Percentiles rank a stretch among this genome's conserved stretches.
Evolutionary conservation across 2,329 filamentous ascomycete genomes (phyloP).

Genomic region (Trichophyton simii): DNA sequence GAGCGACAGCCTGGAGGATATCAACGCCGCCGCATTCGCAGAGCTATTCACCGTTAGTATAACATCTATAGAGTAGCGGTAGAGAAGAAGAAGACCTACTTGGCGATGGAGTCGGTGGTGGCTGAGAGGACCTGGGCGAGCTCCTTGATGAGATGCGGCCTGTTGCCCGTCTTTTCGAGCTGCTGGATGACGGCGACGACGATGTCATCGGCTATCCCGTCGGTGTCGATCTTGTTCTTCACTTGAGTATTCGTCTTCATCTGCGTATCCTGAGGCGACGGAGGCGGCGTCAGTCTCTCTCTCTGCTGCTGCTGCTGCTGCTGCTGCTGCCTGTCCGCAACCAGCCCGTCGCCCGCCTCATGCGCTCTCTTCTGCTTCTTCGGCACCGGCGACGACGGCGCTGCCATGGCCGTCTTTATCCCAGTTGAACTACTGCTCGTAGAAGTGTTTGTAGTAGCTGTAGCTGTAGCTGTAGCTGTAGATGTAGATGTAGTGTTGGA

Average conservation of each 20-base stretch:
- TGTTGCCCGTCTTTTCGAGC: conserved; percentile 77
- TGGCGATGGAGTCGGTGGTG: conserved; percentile 71
- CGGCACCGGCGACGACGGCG: conserved; percentile 35
- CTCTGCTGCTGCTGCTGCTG: too few species aligned
- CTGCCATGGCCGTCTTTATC: neutral
- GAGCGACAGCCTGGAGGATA: conserved; percentile 78
- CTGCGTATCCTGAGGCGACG: conserved; percentile 57
- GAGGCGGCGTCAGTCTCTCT: conserved; percentile 2
- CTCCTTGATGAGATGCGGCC: conserved; percentile 90
- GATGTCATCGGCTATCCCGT: conserved; percentile 86
- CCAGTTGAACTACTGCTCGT: conserved; percentile 18
- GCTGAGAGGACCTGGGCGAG: conserved; percentile 67
- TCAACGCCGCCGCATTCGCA: conserved; percentile 86
- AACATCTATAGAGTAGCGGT: too few species aligned
- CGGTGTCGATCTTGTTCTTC: conserved; percentile 56
- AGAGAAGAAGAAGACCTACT: conserved; percentile 51
- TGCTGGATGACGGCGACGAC: conserved; percentile 82
- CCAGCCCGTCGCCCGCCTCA: conserved; percentile 28
- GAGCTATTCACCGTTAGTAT: conserved; percentile 52
- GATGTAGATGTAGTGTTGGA: conserved; percentile 42
- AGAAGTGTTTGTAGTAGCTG: conserved; percentile 29
- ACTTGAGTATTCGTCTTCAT: conserved; percentile 42
- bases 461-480: conserved; percentile 12
- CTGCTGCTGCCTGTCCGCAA: conserved; percentile 12
- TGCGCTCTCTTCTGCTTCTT: conserved; percentile 75